These are phyloP conservation scores for Ceratobasidium sp. DNA, from an alignment of 1,284 basidiomycete species.

Conservation along the genomic window DNA sequence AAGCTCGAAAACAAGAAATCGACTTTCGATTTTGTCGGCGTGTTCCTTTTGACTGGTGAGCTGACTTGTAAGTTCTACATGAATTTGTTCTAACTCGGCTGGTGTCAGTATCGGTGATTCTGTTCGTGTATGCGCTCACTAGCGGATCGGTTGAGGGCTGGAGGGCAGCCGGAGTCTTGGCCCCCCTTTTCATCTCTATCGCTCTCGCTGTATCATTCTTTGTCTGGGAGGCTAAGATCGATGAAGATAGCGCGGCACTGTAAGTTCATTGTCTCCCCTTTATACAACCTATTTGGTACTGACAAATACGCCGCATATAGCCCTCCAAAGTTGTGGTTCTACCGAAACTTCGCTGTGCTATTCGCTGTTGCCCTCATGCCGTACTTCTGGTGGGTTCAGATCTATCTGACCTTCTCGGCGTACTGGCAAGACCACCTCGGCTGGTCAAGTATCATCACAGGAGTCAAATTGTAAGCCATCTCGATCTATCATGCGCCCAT, in stretches of 20 bases:
- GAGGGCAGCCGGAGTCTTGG: slow-evolving; percentile 60
- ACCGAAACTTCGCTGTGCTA: slow-evolving; percentile 59
- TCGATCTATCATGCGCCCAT: too few relatives aligned
- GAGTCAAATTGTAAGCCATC: slow-evolving; percentile 53
- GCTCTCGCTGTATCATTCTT: slow-evolving; percentile 59
- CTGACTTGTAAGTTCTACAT: neutral
- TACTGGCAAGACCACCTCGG: slow-evolving; percentile 59
- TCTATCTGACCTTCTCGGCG: slow-evolving; percentile 49
- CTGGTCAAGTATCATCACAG: slow-evolving; percentile 57
- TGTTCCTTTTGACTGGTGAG: slow-evolving; percentile 55
- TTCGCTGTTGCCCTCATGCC: slow-evolving; percentile 59
- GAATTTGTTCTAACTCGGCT: neutral
- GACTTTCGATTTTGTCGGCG: slow-evolving; percentile 55
- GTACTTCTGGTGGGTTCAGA: slow-evolving; percentile 57
- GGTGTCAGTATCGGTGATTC: slow-evolving; percentile 54
- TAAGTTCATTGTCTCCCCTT: slow-evolving; percentile 49
- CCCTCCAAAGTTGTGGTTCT: slow-evolving; percentile 60
- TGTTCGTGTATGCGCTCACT: slow-evolving; percentile 67
- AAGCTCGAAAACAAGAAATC: slow-evolving; percentile 51
- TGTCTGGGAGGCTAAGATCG: slow-evolving; percentile 60
- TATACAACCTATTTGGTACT: neutral
- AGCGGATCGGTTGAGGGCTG: slow-evolving; percentile 63
- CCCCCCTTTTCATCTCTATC: slow-evolving; percentile 62
- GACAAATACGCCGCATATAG: slow-evolving; percentile 49
- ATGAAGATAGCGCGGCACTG: slow-evolving; percentile 60